Conservation (phyloP, 805 yeast species). For the Schwanniomyces pseudopolymorphus region DNA sequence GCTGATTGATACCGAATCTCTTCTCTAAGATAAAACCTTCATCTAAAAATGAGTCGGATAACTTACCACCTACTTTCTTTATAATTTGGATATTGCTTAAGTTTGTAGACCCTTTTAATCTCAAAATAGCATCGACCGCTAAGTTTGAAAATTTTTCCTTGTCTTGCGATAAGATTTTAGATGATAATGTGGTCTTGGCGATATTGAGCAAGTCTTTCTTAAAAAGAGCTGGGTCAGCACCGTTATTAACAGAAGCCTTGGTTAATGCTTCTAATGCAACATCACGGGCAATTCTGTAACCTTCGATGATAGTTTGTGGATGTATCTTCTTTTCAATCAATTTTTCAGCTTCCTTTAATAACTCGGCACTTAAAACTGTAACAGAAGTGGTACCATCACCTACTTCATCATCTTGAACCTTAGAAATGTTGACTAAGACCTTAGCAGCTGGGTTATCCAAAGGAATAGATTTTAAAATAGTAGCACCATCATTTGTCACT, state of each 20-base stretch:
- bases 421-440: conserved; percentile 88
- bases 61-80: conserved; percentile 89
- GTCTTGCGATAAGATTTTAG: conserved; percentile 93
- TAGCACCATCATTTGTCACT: conserved; percentile 98
- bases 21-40: conserved; percentile 94
- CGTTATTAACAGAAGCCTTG: conserved; percentile 72
- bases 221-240: conserved; percentile 55
- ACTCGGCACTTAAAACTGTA: conserved; percentile 84
- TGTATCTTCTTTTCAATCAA: conserved; percentile 90
- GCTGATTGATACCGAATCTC: conserved; percentile 92
- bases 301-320: conserved; percentile 97
- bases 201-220: conserved; percentile 78
- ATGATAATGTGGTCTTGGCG: conserved; percentile 90
- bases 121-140: conserved; percentile 91
- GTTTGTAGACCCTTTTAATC: conserved; percentile 84
- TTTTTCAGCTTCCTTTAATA: conserved; percentile 91
- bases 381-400: conserved; percentile 99
- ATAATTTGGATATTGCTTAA: conserved; percentile 91
- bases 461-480: conserved; percentile 90
- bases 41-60: conserved; percentile 88
- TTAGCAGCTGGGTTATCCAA: conserved; percentile 97
- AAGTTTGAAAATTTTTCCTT: conserved; percentile 83
- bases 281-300: conserved; percentile 82
- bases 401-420: conserved; percentile 96
- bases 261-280: conserved; percentile 86